Evolutionary conservation across 2,329 filamentous ascomycete species (phyloP).

Genomic region (Aspergillus japonicus): DNA sequence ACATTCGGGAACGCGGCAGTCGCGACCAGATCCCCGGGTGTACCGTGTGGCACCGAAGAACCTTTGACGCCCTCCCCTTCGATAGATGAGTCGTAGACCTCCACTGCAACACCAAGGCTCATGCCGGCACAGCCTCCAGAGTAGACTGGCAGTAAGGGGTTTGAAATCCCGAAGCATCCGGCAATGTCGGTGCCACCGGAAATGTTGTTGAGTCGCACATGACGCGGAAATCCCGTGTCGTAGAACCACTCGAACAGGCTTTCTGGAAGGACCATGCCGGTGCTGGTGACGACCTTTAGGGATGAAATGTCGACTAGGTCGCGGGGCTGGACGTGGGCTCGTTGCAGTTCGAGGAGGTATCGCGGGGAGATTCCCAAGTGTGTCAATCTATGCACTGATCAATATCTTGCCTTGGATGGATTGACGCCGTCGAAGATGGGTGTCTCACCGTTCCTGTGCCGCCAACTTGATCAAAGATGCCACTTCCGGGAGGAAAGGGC

Average conservation of each 20-base stretch:
- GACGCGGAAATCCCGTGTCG: slow-evolving; percentile 66
- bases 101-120: slow-evolving; percentile 54
- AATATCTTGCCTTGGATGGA: not conserved
- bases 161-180: slow-evolving; percentile 49
- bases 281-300: slow-evolving; percentile 64
- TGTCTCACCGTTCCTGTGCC: slow-evolving; percentile 19
- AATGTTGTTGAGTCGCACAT: slow-evolving; percentile 69
- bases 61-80: slow-evolving; percentile 51
- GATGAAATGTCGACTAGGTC: slow-evolving; percentile 62
- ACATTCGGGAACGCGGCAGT: slow-evolving; percentile 72
- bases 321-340: slow-evolving; percentile 61
- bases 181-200: slow-evolving; percentile 75
- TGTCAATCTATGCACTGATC: slow-evolving; percentile 53
- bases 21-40: slow-evolving; percentile 72
- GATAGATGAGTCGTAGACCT: slow-evolving; percentile 59
- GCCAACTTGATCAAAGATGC: slow-evolving; percentile 63
- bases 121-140: slow-evolving; percentile 57
- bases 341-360: slow-evolving; percentile 72
- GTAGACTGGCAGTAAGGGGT: slow-evolving; percentile 67
- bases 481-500: slow-evolving; percentile 70
- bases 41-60: slow-evolving; percentile 58
- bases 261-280: slow-evolving; percentile 78
- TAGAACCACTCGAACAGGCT: slow-evolving; percentile 79
- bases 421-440: too few species aligned
- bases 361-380: slow-evolving; percentile 73